These are phyloP conservation scores for Primulina eburnea DNA, from an alignment of 257 asterid species.

Conservation along the genomic window DNA sequence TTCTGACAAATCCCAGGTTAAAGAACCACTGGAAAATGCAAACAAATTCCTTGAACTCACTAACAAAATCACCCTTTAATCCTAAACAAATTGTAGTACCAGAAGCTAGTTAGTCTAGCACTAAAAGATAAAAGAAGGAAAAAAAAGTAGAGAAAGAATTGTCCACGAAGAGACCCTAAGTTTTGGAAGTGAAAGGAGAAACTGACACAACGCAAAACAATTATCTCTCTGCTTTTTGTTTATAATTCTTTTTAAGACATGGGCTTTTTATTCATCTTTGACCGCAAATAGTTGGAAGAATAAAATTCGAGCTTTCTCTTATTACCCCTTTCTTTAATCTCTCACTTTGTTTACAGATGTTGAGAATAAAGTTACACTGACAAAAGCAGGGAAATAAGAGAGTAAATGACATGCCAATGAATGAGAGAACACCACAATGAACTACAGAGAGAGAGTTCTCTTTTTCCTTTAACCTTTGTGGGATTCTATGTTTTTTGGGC, in stretches of 20 bases:
- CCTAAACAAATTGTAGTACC: constrained; percentile 17
- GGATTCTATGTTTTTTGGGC: constrained; percentile 9
- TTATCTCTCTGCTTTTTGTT: not conserved
- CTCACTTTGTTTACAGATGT: not conserved
- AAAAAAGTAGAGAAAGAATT: constrained; percentile 9
- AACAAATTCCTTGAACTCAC: constrained; percentile 14
- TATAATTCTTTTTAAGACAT: too few relatives aligned
- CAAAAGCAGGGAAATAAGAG: constrained; percentile 27
- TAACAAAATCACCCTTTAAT: constrained; percentile 16
- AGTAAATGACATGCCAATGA: constrained; percentile 24
- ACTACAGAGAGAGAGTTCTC: constrained; percentile 23
- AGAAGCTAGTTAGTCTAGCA: not conserved
- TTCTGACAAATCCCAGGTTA: constrained; percentile 36
- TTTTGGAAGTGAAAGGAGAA: constrained; percentile 33
- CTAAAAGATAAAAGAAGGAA: constrained; percentile 2
- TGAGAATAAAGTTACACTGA: constrained; percentile 29
- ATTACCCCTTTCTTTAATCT: not conserved
- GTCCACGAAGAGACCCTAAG: constrained; percentile 24
- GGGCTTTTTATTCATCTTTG: not conserved
- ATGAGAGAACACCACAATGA: constrained; percentile 18
- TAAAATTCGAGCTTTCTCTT: constrained; percentile 16
- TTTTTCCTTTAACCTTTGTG: not conserved
- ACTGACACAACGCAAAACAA: constrained; percentile 25
- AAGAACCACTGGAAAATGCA: constrained; percentile 26
- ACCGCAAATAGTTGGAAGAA: constrained; percentile 21